phyloP scores from a whole-genome alignment of 768 basidiomycete species.

The Amanita molliuscula region DNA sequence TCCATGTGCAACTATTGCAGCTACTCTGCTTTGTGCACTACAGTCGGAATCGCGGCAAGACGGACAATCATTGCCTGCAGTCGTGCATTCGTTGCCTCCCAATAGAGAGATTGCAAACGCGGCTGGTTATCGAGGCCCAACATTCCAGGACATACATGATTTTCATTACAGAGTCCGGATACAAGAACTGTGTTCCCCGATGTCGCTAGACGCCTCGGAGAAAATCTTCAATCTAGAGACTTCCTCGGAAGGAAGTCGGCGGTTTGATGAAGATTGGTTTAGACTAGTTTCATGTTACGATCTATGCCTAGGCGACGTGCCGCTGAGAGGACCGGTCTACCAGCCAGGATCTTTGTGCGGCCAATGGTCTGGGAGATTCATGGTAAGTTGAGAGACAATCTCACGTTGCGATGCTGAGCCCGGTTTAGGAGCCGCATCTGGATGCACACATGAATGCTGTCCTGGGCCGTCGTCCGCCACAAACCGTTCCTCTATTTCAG shows the following conservation, averaged over 20 bases:
- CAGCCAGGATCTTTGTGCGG: slow-evolving; percentile 33
- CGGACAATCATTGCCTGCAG: slow-evolving; percentile 13
- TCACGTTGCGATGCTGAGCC: background rate
- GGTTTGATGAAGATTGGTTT: slow-evolving; percentile 38
- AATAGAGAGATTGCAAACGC: slow-evolving; percentile 21
- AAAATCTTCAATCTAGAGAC: slow-evolving; percentile 6
- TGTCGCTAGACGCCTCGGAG: background rate
- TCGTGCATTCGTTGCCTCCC: slow-evolving; percentile 18
- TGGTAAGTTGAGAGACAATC: slow-evolving; percentile 21
- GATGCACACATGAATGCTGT: slow-evolving; percentile 13
- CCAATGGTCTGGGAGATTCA: slow-evolving; percentile 34
- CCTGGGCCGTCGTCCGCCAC: slow-evolving; percentile 14
- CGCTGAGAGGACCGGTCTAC: slow-evolving; percentile 31
- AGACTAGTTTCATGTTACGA: slow-evolving; percentile 33
- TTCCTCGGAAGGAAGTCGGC: slow-evolving; percentile 16
- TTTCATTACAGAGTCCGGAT: slow-evolving; percentile 27
- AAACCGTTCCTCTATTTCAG: slow-evolving; percentile 17
- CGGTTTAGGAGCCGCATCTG: slow-evolving; percentile 13
- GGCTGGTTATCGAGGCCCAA: slow-evolving; percentile 19
- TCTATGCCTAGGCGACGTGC: slow-evolving; percentile 21
- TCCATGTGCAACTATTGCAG: slow-evolving; percentile 31
- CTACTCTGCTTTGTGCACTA: slow-evolving; percentile 24
- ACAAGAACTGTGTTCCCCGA: background rate
- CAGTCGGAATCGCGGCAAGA: slow-evolving; percentile 28
- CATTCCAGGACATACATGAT: slow-evolving; percentile 28